A percentile compares a stretch with the other conserved stretches of the same genome.
Evolutionary conservation across 2,329 filamentous ascomycete genomes (phyloP).

Genomic region (Fusarium paranaense): DNA sequence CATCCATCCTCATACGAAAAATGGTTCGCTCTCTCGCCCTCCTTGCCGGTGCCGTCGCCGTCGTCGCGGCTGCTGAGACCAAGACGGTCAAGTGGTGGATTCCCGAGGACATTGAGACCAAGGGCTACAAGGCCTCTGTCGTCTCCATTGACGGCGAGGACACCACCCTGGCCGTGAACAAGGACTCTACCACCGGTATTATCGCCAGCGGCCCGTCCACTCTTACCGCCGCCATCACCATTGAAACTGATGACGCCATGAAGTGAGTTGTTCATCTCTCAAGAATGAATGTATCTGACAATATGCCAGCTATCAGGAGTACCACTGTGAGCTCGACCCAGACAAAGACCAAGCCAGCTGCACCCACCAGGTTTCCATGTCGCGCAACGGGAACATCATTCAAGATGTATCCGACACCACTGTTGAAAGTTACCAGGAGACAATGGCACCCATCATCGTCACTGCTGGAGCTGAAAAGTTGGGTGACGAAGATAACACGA

Average conservation of each 20-base stretch:
- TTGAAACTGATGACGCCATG: neutral
- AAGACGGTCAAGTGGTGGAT: constrained; percentile 46
- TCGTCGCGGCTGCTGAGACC: constrained; percentile 39
- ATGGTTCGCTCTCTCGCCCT: constrained; percentile 45
- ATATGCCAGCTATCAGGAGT: constrained; percentile 4
- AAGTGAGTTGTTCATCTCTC: neutral
- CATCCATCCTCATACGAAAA: neutral
- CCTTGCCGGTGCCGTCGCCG: constrained; percentile 36
- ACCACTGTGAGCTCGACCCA: constrained; percentile 43
- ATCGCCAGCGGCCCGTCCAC: constrained; percentile 34
- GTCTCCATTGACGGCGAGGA: constrained; percentile 41
- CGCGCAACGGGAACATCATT: neutral
- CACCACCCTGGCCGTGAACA: constrained; percentile 46
- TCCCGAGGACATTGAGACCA: constrained; percentile 33
- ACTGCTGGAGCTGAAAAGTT: constrained; percentile 47
- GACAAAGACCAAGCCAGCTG: constrained; percentile 42
- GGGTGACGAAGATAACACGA: neutral
- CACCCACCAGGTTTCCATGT: neutral
- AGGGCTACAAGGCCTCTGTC: constrained; percentile 46
- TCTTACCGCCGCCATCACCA: constrained; percentile 7
- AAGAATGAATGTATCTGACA: neutral
- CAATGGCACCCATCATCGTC: constrained; percentile 49
- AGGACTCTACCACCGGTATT: constrained; percentile 37
- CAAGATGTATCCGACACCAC: neutral
- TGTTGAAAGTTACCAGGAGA: constrained; percentile 27